Evolutionary conservation across 306 rosid species (phyloP).

Genomic region (Rosa rugosa): DNA sequence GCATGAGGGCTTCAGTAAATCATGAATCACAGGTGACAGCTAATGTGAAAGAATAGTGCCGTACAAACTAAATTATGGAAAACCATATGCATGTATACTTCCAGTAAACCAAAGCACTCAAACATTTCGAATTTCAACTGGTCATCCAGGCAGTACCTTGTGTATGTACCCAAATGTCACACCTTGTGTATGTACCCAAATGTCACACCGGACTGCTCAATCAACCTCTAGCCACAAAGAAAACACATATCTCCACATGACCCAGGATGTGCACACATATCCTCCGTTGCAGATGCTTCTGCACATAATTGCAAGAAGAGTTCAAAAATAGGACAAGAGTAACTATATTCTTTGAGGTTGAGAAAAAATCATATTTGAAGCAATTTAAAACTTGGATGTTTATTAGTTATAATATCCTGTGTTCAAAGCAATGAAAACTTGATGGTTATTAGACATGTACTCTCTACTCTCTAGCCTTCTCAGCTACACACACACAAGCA

Average conservation of each 20-base stretch:
- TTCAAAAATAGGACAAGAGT: neutral
- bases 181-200: slow-evolving; percentile 84
- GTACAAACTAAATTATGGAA: neutral
- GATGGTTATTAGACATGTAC: neutral
- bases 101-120: neutral
- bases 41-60: neutral
- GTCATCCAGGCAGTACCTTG: slow-evolving; percentile 46
- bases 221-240: slow-evolving; percentile 66
- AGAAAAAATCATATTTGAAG: neutral
- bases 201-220: slow-evolving; percentile 65
- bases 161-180: slow-evolving; percentile 69
- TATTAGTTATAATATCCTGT: neutral
- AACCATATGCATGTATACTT: neutral
- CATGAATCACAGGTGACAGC: neutral
- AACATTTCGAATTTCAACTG: neutral
- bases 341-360: neutral
- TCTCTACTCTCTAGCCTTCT: neutral
- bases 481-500: too few relatives aligned
- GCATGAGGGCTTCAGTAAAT: neutral
- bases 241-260: slow-evolving; percentile 75
- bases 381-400: neutral
- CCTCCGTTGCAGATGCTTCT: slow-evolving; percentile 47
- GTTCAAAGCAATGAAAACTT: too few relatives aligned
- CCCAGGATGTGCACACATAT: slow-evolving; percentile 67
- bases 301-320: slow-evolving; percentile 17